Percentiles rank a stretch among this genome's conserved stretches.
phyloP scores from a whole-genome alignment of 768 basidiomycete species.

The Scleroderma bovista region DNA sequence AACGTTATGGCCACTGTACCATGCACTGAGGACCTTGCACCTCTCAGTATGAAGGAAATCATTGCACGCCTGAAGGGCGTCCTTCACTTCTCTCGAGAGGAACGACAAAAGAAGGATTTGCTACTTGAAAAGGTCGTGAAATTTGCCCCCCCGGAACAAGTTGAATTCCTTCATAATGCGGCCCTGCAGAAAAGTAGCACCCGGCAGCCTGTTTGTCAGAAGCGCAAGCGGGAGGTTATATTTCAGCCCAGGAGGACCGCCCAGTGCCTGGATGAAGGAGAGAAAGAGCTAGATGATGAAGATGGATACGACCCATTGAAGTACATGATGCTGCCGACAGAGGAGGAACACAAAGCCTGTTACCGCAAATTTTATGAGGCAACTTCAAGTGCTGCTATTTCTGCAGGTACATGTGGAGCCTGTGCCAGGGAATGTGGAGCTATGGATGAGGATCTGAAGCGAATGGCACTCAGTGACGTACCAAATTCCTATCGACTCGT shows the following conservation, averaged over 20 bases:
- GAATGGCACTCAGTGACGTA: neutral
- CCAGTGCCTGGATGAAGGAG: neutral
- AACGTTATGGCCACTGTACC: neutral
- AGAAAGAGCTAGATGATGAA: neutral
- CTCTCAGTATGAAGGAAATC: neutral
- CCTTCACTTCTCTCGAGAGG: neutral
- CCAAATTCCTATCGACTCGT: neutral
- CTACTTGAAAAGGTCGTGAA: neutral
- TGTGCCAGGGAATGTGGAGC: constrained; percentile 1
- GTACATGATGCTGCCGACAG: neutral
- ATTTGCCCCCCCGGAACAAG: neutral
- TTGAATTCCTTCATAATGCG: neutral
- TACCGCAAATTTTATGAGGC: neutral
- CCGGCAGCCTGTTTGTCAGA: neutral
- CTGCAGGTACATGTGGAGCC: neutral
- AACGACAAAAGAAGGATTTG: neutral
- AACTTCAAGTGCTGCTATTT: neutral
- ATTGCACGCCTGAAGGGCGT: neutral
- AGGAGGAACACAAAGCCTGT: neutral
- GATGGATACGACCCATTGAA: neutral
- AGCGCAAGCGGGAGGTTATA: neutral
- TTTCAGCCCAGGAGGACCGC: neutral
- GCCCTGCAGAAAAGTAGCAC: neutral
- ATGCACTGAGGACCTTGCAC: neutral
- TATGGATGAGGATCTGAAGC: neutral